Evolutionary conservation across 2,329 filamentous ascomycete species (phyloP), one percentile per base, ranked within the genome.

Genomic region (Nigrospora oryzae): DNA sequence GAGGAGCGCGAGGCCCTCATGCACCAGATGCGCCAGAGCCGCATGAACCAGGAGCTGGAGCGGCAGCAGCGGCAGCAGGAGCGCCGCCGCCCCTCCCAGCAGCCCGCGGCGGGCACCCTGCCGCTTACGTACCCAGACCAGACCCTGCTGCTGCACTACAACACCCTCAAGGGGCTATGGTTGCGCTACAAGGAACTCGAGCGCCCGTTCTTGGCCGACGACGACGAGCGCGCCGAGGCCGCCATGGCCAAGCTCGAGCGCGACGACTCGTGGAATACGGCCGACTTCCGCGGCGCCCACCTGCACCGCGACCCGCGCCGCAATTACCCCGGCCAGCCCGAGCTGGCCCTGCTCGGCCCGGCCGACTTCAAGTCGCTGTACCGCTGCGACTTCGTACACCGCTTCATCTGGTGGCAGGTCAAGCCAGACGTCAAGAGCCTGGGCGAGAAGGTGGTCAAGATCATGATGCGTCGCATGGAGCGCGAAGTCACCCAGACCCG

Each of bases 351-450:
- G 39, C 33, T 40, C 19, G 31, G 43, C 16, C 45, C 43, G 12
- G 45, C 37, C 34, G 46, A 47, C 35, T 52, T 46, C 42, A 37
- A 45, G 15, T 34, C 42, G 1, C 30, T 47, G 7, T 53, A 53
- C 40, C 45, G 45, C 19, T 52, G 51, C 19, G 47, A 42, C 41
- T 51, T 53, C 30, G 17, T 38, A 14, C 48, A 48, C 37, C 45
- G 51, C 10, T 49, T 53, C 40, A 42, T 52, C 38, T 53, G 51
- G 51, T 52, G 47, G 45, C 46, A 48, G 42, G 49, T 28, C 46
- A 51, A 52, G 33, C 35, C 19, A 6, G 46, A 51, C 33, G 51
- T 53, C 5, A 12, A 40, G n/a, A 46, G 36, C 17, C 42, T 53
- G 30, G 45, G 45, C 14, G 47, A 51, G 13, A 42, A 46, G 40